These are phyloP conservation scores for Raddia distichophylla DNA, from an alignment of 176 grass and related monocot genomes.

Conservation along the genomic window DNA sequence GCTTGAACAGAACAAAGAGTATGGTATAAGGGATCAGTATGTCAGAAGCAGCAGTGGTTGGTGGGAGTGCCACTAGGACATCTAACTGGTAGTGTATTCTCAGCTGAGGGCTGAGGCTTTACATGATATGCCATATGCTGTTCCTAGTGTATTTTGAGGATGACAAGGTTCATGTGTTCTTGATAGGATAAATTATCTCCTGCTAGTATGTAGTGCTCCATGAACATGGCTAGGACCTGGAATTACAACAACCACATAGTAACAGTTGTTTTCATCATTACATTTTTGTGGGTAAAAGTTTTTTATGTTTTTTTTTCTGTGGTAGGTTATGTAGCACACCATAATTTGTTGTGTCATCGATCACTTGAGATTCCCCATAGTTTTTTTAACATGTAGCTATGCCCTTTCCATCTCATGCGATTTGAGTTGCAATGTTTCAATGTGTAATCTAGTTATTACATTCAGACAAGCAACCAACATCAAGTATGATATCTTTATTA, in stretches of 20 bases:
- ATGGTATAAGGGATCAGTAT: conserved; percentile 59
- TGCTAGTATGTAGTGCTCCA: conserved; percentile 21
- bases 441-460: not conserved
- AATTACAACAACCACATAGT: conserved; percentile 15
- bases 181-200: conserved; percentile 2
- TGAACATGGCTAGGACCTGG: conserved; percentile 12
- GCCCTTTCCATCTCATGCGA: conserved; percentile 21
- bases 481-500: not conserved
- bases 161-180: conserved; percentile 33
- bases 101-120: not conserved
- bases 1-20: conserved; percentile 70
- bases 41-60: conserved; percentile 76
- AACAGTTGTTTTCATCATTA: conserved; percentile 22
- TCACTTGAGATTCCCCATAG: not conserved
- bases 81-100: conserved; percentile 5
- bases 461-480: conserved; percentile 14
- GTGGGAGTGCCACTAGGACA: conserved; percentile 44
- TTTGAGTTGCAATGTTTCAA: conserved; percentile 37
- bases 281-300: conserved; percentile 9
- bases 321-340: not conserved
- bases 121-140: conserved; percentile 17
- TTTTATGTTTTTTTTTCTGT: not conserved
- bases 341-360: not conserved
- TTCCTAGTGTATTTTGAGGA: conserved; percentile 23
- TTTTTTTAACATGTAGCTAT: not conserved